Evolutionary conservation across 169 alveolate species (phyloP), one percentile per base, ranked within the genome.

Genomic region (Babesia bovis): DNA sequence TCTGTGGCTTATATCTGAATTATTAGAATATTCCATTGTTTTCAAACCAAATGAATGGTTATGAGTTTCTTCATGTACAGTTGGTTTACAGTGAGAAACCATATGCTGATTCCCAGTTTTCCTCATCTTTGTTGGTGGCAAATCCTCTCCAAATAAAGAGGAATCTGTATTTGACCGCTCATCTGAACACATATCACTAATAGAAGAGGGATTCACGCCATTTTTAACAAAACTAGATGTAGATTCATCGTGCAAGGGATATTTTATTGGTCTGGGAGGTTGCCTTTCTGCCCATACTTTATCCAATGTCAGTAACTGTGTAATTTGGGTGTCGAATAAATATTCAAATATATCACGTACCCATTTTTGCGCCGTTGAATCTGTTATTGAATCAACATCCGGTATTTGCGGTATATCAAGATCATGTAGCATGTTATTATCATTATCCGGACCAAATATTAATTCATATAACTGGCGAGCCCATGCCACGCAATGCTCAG

Each of bases 401-500:
- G 87, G 83, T n/a, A 78, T 21, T 4, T 40, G 51, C 25, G 87
- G 84, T 19, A 78, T 50, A 7, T 42, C 52, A 2, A 78, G 77
- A 42, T 78, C 87, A 25, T 35, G 40, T 19, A 78, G 77, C 0
- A 78, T 7, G 38, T 78, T 78, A 38, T 59, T 38, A 12, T 70
- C 40, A 59, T 60, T 73, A 33, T 75, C 55, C 23, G 84, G 17
- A 15, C 95, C 94, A 61, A 84, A 91, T 68, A 89, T 63, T 25
- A 67, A 83, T 74, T 94, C 97, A 70, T 92, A 94, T 28, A 96
- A 92, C 45, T 90, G 85, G 73, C 96, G 94, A 15, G 97, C 98
- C 98, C 99, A 97, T 44, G 97, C 99, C 10, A 98, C 93, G 87
- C 99, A 96, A 84, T 98, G 99, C 70, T 96, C 98, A 41, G 98